phyloP scores from a whole-genome alignment of 164 flowering plant genomes.

The Liquidambar formosana region DNA sequence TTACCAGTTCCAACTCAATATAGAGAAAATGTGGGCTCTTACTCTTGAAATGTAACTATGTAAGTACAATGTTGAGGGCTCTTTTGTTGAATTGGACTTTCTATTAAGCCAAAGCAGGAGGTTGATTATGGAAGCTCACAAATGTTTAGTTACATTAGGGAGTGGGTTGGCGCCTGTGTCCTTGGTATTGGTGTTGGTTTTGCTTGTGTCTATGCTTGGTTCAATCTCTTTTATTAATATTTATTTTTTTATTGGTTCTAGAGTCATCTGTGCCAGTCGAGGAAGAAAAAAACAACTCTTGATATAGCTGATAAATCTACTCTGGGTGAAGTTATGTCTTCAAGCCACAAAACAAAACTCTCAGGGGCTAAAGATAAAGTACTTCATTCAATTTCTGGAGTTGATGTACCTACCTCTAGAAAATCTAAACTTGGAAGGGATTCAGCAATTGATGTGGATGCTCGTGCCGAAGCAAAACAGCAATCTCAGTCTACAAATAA shows the following conservation, averaged over 20 bases:
- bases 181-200: neutral
- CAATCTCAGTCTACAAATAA: conserved; percentile 12
- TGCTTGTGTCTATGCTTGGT: neutral
- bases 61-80: too few relatives aligned
- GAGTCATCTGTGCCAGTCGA: conserved; percentile 32
- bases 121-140: too few relatives aligned
- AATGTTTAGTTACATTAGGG: too few relatives aligned
- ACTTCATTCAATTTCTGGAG: conserved; percentile 1
- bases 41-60: too few relatives aligned
- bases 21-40: too few relatives aligned
- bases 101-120: too few relatives aligned
- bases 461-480: conserved; percentile 13
- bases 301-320: conserved; percentile 25
- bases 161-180: neutral
- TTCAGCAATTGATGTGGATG: conserved; percentile 11
- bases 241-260: conserved; percentile 4
- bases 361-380: conserved; percentile 14
- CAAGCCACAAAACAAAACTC: conserved; percentile 16
- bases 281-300: conserved; percentile 19
- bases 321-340: conserved; percentile 27
- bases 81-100: too few relatives aligned
- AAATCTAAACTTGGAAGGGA: conserved; percentile 27
- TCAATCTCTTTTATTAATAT: neutral
- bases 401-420: conserved; percentile 18
- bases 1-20: too few relatives aligned